These are phyloP conservation scores for Yarrowia osloensis DNA, from an alignment of 805 yeast species.

Conservation along the genomic window DNA sequence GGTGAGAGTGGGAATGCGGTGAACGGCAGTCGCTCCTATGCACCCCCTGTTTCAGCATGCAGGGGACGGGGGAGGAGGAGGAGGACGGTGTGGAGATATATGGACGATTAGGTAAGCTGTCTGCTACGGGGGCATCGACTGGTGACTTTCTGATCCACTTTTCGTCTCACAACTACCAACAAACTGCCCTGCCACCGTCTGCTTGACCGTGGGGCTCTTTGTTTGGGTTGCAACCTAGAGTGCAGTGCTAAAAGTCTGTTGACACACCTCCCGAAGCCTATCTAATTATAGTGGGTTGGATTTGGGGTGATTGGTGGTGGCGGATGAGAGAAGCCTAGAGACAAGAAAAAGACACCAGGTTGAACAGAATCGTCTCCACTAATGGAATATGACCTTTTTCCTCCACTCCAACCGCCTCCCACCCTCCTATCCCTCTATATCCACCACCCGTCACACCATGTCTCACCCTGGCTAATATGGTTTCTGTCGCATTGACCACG, in stretches of 20 bases:
- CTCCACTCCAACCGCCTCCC: background rate
- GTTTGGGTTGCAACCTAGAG: background rate
- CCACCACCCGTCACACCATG: background rate
- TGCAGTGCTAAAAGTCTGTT: too few relatives aligned
- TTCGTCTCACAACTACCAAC: too few relatives aligned
- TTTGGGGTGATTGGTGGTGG: too few relatives aligned
- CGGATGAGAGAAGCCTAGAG: too few relatives aligned
- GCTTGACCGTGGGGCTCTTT: background rate
- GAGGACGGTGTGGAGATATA: too few relatives aligned
- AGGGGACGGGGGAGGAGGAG: background rate
- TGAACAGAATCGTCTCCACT: too few relatives aligned
- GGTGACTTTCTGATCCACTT: background rate
- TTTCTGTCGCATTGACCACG: background rate
- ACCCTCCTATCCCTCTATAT: background rate
- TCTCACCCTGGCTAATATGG: background rate
- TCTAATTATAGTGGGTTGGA: background rate
- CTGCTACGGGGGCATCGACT: too few relatives aligned
- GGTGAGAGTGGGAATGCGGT: background rate
- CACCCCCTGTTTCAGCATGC: conserved; percentile 25
- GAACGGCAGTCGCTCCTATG: background rate
- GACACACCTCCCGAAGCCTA: background rate
- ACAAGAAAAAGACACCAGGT: too few relatives aligned
- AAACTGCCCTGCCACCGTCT: too few relatives aligned
- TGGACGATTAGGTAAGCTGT: too few relatives aligned
- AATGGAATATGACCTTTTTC: background rate